Percentiles rank a stretch among this genome's conserved stretches.
phyloP scores from a whole-genome alignment of 345 rosid species.

The Raphanus sativus region DNA sequence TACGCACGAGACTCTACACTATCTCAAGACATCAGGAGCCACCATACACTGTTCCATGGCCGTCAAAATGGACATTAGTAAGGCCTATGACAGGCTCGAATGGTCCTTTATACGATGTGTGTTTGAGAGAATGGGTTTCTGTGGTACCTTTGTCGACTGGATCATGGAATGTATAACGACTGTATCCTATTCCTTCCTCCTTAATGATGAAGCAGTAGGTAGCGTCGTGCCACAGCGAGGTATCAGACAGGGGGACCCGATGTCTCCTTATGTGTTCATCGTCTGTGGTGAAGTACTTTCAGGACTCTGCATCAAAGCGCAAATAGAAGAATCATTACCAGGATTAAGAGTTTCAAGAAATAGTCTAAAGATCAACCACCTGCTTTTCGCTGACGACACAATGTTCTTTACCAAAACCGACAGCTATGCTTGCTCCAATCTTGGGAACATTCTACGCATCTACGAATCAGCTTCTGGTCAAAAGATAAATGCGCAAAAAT shows the following conservation, averaged over 20 bases:
- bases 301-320: background rate
- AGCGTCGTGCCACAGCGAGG: background rate
- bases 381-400: background rate
- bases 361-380: background rate
- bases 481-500: no score
- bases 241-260: background rate
- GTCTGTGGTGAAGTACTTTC: background rate
- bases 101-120: background rate
- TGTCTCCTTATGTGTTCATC: background rate
- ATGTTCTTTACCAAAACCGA: background rate
- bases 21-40: no score
- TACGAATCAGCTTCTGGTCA: no score
- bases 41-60: background rate
- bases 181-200: background rate
- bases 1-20: no score
- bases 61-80: no score
- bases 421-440: no score
- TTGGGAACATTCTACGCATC: no score
- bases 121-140: background rate
- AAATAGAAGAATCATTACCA: background rate
- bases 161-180: background rate
- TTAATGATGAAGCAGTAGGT: background rate
- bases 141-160: no score
- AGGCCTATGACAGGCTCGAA: background rate
- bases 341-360: background rate